These are phyloP conservation scores for Nevesoporus exiguus DNA, from an alignment of 768 basidiomycete species.

Conservation along the genomic window DNA sequence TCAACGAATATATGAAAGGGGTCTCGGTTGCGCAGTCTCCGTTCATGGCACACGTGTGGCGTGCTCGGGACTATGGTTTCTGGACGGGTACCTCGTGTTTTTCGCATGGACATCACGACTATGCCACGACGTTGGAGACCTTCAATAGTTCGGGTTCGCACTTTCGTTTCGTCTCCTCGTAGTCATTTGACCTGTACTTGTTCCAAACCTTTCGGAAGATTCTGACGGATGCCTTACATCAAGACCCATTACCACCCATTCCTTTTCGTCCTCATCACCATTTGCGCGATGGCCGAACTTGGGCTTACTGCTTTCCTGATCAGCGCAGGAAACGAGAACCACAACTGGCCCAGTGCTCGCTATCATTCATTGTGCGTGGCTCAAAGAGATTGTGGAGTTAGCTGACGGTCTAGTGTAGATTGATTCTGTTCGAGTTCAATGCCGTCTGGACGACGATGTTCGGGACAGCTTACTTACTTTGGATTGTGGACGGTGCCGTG, in stretches of 20 bases:
- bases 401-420: constrained; percentile 30
- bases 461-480: constrained; percentile 64
- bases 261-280: constrained; percentile 60
- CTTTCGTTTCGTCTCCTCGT: constrained; percentile 11
- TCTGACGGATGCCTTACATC: constrained; percentile 38
- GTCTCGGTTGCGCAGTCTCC: constrained; percentile 3
- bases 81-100: constrained; percentile 28
- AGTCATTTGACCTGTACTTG: constrained; percentile 11
- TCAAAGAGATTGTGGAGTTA: background rate
- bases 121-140: constrained; percentile 20
- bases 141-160: constrained; percentile 15
- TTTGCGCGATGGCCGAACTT: constrained; percentile 67
- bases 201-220: constrained; percentile 7
- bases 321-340: constrained; percentile 59
- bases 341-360: constrained; percentile 55
- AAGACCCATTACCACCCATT: constrained; percentile 60
- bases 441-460: constrained; percentile 76
- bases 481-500: constrained; percentile 62
- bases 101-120: constrained; percentile 31
- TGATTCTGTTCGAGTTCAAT: constrained; percentile 61
- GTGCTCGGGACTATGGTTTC: constrained; percentile 1
- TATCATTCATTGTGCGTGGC: constrained; percentile 62
- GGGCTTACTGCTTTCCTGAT: constrained; percentile 74
- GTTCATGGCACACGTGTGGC: background rate
- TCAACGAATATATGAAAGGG: constrained; percentile 10